A percentile compares a stretch with the other conserved stretches of the same genome.
These are phyloP conservation scores for Kodamaea sagamina DNA, from an alignment of 805 yeast genomes.

Conservation along the genomic window DNA sequence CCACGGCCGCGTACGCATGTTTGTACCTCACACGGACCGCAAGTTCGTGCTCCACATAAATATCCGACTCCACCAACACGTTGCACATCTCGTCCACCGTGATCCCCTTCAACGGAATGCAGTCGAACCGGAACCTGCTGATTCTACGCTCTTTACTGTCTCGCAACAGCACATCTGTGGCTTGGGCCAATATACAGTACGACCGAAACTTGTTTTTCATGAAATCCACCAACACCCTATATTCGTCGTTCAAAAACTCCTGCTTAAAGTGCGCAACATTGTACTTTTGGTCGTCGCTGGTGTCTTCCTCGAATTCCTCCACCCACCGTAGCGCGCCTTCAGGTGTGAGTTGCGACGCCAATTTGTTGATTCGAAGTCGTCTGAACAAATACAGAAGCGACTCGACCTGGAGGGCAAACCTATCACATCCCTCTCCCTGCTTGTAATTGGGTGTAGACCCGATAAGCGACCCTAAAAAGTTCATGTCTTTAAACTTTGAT, in stretches of 20 bases:
- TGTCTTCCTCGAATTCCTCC: conserved; percentile 2
- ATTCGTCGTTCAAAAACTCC: conserved; percentile 53
- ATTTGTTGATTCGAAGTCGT: conserved; percentile 46
- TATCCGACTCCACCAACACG: conserved; percentile 46
- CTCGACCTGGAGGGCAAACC: conserved; percentile 49
- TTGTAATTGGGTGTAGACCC: conserved; percentile 15
- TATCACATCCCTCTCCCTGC: conserved; percentile 16
- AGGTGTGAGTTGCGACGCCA: conserved; percentile 32
- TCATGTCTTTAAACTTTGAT: conserved; percentile 1
- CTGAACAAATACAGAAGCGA: conserved; percentile 59
- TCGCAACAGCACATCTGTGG: conserved; percentile 36
- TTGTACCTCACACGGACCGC: conserved; percentile 2
- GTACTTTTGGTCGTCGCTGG: conserved; percentile 48
- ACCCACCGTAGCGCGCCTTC: conserved; percentile 44
- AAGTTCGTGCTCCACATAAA: conserved; percentile 56
- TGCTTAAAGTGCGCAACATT: conserved; percentile 47
- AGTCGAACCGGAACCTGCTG: conserved; percentile 23
- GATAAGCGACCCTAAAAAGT: conserved; percentile 10
- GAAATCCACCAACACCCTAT: conserved; percentile 67
- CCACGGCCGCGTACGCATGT: conserved; percentile 11
- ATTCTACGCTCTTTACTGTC: conserved; percentile 28
- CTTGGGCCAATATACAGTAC: conserved; percentile 53
- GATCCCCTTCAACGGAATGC: conserved; percentile 23
- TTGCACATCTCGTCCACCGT: conserved; percentile 22
- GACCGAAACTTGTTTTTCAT: conserved; percentile 66